Conservation (phyloP, 805 yeast species). For the Saturnispora quitensis region DNA sequence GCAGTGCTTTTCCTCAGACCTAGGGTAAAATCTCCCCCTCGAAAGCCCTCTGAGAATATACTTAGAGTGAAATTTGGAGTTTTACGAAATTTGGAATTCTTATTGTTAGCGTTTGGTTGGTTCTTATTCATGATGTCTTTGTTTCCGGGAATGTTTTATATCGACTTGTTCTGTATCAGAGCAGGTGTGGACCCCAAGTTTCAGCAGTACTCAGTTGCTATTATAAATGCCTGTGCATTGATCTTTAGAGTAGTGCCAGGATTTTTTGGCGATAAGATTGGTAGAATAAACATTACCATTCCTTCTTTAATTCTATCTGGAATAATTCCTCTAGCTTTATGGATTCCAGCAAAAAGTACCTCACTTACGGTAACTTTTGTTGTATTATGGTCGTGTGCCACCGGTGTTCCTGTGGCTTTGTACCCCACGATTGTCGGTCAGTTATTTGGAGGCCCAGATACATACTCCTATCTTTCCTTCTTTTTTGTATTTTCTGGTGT, state of each 20-base stretch:
- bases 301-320: slow-evolving; percentile 28
- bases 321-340: slow-evolving; percentile 34
- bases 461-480: slow-evolving; percentile 24
- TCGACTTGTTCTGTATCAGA: slow-evolving; percentile 42
- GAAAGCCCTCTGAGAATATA: slow-evolving; percentile 29
- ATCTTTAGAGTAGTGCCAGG: slow-evolving; percentile 48
- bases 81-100: slow-evolving; percentile 24
- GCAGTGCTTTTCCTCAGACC: slow-evolving; percentile 23
- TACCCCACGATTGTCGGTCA: slow-evolving; percentile 29
- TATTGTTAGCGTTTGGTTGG: slow-evolving; percentile 31
- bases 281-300: slow-evolving; percentile 33
- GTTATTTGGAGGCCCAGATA: slow-evolving; percentile 23
- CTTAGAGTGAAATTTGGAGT: slow-evolving; percentile 33
- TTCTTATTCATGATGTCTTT: slow-evolving; percentile 28
- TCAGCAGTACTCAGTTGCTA: slow-evolving; percentile 39
- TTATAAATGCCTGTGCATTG: slow-evolving; percentile 34
- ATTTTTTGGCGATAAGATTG: slow-evolving; percentile 32
- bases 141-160: slow-evolving; percentile 47
- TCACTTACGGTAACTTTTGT: slow-evolving; percentile 30
- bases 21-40: slow-evolving; percentile 24
- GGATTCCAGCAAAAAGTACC: slow-evolving; percentile 39
- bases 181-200: slow-evolving; percentile 42
- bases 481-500: slow-evolving; percentile 24
- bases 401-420: slow-evolving; percentile 29
- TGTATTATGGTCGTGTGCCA: slow-evolving; percentile 28